Conservation (phyloP, 2,329 filamentous ascomycete genomes). For the Tolypocladium ophioglossoides region DNA sequence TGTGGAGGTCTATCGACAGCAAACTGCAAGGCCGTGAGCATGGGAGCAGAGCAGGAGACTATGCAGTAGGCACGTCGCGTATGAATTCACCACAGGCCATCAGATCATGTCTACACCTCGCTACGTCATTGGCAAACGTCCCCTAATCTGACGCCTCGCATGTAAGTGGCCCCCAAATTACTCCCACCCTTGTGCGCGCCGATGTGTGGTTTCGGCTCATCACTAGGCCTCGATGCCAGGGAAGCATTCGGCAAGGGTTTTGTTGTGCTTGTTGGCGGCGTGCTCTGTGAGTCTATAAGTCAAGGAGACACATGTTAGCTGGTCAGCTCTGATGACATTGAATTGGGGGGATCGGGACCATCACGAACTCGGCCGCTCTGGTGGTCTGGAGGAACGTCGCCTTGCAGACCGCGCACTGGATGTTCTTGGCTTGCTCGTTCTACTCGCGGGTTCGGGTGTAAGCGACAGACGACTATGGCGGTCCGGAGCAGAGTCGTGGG, state of each 20-base stretch:
- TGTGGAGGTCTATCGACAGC: background rate
- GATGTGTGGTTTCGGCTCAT: background rate
- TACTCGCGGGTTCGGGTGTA: conserved; percentile 19
- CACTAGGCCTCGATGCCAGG: conserved; percentile 27
- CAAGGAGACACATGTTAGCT: conserved; percentile 1
- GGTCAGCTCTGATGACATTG: background rate
- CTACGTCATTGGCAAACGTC: conserved; percentile 2
- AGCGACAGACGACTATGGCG: conserved; percentile 3
- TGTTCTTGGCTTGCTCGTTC: conserved; percentile 65
- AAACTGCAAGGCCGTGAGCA: background rate
- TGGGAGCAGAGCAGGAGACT: background rate
- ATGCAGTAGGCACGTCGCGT: background rate
- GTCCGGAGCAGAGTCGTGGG: background rate
- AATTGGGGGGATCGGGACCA: background rate
- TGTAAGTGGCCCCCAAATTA: background rate
- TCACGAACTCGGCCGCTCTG: conserved; percentile 55
- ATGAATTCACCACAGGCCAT: conserved; percentile 4
- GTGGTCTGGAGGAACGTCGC: conserved; percentile 71
- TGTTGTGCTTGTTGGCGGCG: conserved; percentile 67
- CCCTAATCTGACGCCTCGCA: background rate
- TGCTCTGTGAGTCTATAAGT: conserved; percentile 53
- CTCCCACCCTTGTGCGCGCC: background rate
- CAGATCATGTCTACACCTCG: conserved; percentile 6
- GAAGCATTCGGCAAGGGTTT: conserved; percentile 63
- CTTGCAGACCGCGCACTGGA: conserved; percentile 69